These are phyloP conservation scores for Plantago major DNA, from an alignment of 257 asterid genomes.

Conservation along the genomic window DNA sequence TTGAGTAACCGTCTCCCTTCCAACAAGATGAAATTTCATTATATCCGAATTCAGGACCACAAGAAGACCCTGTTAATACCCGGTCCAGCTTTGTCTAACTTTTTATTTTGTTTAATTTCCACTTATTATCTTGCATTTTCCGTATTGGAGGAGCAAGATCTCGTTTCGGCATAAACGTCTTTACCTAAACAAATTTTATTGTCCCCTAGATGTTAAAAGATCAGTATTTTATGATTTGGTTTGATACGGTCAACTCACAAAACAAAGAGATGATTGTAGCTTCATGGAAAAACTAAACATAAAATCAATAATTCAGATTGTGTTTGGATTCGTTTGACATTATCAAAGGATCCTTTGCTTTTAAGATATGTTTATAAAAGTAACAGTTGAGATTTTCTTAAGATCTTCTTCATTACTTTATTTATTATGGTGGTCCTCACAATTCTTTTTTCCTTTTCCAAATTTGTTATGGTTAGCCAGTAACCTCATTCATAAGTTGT, in stretches of 20 bases:
- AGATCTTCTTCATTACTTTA: background rate
- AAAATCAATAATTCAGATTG: slow-evolving; percentile 28
- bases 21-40: no score
- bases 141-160: no score
- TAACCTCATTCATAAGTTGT: no score
- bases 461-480: no score
- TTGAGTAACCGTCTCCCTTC: no score
- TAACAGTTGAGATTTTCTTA: background rate
- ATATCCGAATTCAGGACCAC: no score
- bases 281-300: background rate
- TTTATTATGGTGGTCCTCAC: background rate
- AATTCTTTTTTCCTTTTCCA: background rate
- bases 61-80: no score
- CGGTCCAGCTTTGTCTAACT: no score
- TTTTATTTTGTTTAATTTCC: no score
- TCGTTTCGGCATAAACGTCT: no score
- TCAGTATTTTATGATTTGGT: background rate
- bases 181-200: background rate
- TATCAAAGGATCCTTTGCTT: background rate
- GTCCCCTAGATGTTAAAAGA: background rate
- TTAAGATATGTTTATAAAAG: background rate
- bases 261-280: slow-evolving; percentile 8
- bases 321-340: slow-evolving; percentile 21
- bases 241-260: slow-evolving; percentile 7
- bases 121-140: no score